phyloP scores from a whole-genome alignment of 768 basidiomycete genomes.

The Kwoniella dejecticola region DNA sequence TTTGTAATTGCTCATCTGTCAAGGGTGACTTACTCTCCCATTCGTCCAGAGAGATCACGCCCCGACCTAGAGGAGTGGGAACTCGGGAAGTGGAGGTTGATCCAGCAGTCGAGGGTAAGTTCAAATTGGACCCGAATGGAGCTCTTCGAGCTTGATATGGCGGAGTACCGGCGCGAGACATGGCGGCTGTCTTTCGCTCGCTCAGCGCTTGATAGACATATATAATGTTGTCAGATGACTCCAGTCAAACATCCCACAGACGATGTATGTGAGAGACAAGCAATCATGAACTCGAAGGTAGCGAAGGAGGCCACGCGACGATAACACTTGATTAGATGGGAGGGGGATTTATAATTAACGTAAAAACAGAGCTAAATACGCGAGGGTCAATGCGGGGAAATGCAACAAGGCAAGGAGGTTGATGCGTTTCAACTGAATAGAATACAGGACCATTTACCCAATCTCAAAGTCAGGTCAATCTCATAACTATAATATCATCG shows the following conservation, averaged over 20 bases:
- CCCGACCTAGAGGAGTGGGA: conserved; percentile 17
- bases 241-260: neutral
- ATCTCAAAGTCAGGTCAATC: neutral
- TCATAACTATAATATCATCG: neutral
- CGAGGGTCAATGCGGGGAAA: conserved; percentile 14
- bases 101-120: conserved; percentile 12
- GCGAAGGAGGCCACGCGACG: conserved; percentile 10
- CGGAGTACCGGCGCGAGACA: conserved; percentile 20
- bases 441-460: neutral
- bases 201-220: too few species aligned
- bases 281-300: neutral
- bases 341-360: neutral
- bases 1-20: conserved; percentile 67
- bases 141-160: conserved; percentile 16
- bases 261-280: too few species aligned
- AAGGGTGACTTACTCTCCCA: conserved; percentile 86
- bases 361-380: neutral
- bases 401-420: conserved; percentile 1
- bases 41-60: conserved; percentile 66
- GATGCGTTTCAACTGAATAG: conserved; percentile 17
- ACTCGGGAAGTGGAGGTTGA: conserved; percentile 20
- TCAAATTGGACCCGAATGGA: conserved; percentile 5
- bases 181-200: neutral
- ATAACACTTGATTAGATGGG: too few species aligned
- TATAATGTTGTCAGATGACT: neutral